These are phyloP conservation scores for Solanum aculeatissimum DNA, from an alignment of 305 asterid genomes.

Conservation along the genomic window DNA sequence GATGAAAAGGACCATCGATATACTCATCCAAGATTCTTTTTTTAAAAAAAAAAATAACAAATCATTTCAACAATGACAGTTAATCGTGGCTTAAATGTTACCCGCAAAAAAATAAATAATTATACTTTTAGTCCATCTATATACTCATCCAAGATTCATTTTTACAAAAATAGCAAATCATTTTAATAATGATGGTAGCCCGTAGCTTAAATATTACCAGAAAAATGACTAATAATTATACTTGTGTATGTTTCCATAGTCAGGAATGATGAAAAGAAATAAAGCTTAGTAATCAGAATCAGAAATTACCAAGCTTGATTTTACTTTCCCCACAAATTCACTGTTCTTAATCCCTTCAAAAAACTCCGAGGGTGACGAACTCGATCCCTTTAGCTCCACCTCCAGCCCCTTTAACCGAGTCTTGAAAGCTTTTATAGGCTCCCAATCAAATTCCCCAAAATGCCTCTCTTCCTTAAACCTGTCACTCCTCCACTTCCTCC, in stretches of 20 bases:
- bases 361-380: constrained; percentile 34
- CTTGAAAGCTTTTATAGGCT: constrained; percentile 56
- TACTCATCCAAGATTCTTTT: background rate
- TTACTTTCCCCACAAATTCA: constrained; percentile 74
- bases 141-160: background rate
- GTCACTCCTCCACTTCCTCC: constrained; percentile 40
- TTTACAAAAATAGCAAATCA: background rate
- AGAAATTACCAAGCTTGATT: constrained; percentile 81
- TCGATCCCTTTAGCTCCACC: constrained; percentile 70
- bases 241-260: background rate
- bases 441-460: constrained; percentile 69
- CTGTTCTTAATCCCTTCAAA: constrained; percentile 81
- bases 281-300: background rate
- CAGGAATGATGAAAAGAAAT: background rate
- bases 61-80: background rate
- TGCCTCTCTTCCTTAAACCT: constrained; percentile 53
- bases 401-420: constrained; percentile 69
- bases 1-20: background rate
- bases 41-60: background rate
- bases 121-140: background rate
- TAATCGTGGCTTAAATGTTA: too few relatives aligned
- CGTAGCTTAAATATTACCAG: background rate
- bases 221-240: background rate
- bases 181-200: background rate
- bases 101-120: too few relatives aligned